Conservation (phyloP, 2,329 filamentous ascomycete genomes). For the Neonectria sp. region DNA sequence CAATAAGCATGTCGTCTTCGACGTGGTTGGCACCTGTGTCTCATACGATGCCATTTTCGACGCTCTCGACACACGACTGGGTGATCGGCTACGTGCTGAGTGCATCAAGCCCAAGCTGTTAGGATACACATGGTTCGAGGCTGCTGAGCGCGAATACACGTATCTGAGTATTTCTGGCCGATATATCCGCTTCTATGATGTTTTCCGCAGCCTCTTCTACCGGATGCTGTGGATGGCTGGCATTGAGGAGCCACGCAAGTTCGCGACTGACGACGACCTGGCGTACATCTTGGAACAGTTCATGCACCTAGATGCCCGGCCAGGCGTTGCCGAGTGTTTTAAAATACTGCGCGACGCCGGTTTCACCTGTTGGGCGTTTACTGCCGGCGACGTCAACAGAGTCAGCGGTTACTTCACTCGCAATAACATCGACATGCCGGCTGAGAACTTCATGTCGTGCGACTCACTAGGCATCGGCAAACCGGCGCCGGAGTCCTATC, state of each 20-base stretch:
- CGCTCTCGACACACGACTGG: constrained; percentile 58
- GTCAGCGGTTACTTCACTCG: constrained; percentile 68
- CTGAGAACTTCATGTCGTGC: constrained; percentile 66
- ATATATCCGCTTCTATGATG: constrained; percentile 59
- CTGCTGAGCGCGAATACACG: constrained; percentile 64
- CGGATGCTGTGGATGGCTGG: constrained; percentile 62
- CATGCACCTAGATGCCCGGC: constrained; percentile 53
- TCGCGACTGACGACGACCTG: constrained; percentile 60
- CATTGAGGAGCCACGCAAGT: constrained; percentile 56
- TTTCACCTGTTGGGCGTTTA: constrained; percentile 69
- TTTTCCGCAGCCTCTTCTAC: constrained; percentile 63
- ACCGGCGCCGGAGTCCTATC: constrained; percentile 64
- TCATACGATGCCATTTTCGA: constrained; percentile 61
- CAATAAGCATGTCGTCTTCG: constrained; percentile 63
- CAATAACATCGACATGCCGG: constrained; percentile 64
- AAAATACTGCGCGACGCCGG: constrained; percentile 59
- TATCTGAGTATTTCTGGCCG: constrained; percentile 61
- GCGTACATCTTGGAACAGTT: constrained; percentile 58
- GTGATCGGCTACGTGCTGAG: constrained; percentile 55
- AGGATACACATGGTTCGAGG: constrained; percentile 63
- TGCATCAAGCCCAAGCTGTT: constrained; percentile 60
- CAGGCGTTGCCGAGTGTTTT: constrained; percentile 59
- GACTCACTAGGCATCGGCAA: constrained; percentile 65
- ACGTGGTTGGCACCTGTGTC: constrained; percentile 68
- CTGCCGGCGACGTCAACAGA: constrained; percentile 64